Evolutionary conservation across 805 yeast genomes (phyloP), one percentile per base, ranked within the genome.

Genomic region (Wickerhamiella dianesei): DNA sequence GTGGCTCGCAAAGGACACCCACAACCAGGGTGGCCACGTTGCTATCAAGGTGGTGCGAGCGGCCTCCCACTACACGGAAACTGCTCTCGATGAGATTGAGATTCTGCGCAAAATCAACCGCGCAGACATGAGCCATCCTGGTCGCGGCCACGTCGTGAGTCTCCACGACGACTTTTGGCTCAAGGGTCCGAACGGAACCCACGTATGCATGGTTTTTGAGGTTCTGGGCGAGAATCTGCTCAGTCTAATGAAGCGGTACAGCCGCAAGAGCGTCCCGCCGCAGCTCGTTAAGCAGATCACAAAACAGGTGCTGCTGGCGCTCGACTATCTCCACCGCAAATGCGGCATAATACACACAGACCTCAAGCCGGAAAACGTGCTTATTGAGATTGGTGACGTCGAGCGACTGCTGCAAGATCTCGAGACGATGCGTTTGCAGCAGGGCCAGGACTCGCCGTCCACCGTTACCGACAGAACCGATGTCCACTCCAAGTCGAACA

Each of bases 191-290:
- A 86, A 92, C 63, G 99, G 99, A 1, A 72, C 75, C 2, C 99
- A 92, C 64, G 80, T 87, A 9, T 89, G 92, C 49, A 92, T 92
- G 97, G 96, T 89, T 1, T 92, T 92, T 63, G 98, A 92, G 65
- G 95, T 92, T 0, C 69, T 92, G 51, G 99, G 99, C 18, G 99
- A 92, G 63, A 89, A 87, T 60, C 64, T 92, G 54, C 68, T 92
- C 45, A 88, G 95, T 18, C 69, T 92, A 54, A 86, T 89, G 49
- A 75, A 84, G 53, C 72, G 88, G 48, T 88, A 74, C 59, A 72
- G 75, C 59, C 86, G 82, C 64, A 72, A 82, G 53, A 89, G 94
- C 19, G 74, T 85, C n/a, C 94, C 95, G 2, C 60, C 76, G 29
- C 71, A 73, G 19, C 75, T 82, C 56, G 92, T 84, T 35, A 82